Conservation (phyloP, 1,284 basidiomycete species). For the Agroathelia rolfsii region DNA sequence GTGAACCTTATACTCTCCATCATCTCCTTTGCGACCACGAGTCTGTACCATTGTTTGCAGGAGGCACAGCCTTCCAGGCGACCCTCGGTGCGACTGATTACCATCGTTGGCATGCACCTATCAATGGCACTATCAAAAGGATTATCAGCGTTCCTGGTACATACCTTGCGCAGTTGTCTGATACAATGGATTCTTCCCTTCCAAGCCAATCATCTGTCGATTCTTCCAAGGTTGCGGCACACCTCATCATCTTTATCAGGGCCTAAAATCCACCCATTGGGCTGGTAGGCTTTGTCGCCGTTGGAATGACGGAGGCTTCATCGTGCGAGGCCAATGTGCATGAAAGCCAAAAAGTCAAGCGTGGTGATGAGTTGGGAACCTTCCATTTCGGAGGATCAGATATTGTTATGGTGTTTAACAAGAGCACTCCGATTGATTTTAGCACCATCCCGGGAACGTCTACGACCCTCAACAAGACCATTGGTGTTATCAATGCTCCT, state of each 20-base stretch:
- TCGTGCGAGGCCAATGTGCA: constrained; percentile 31
- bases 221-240: constrained; percentile 29
- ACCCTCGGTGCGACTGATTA: constrained; percentile 39
- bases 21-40: constrained; percentile 27
- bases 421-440: too few relatives aligned
- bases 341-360: constrained; percentile 22
- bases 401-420: constrained; percentile 25
- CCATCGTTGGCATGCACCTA: constrained; percentile 47
- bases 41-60: constrained; percentile 26
- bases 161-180: constrained; percentile 33
- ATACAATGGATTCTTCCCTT: constrained; percentile 9
- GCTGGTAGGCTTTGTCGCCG: constrained; percentile 36
- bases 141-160: constrained; percentile 35
- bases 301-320: constrained; percentile 52
- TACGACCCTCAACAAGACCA: too few relatives aligned
- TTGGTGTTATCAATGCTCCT: too few relatives aligned
- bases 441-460: too few relatives aligned
- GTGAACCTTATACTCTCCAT: constrained; percentile 28
- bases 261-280: constrained; percentile 39
- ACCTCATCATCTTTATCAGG: constrained; percentile 43
- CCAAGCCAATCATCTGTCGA: too few relatives aligned
- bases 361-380: too few relatives aligned
- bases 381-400: constrained; percentile 44
- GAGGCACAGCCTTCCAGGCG: constrained; percentile 45
- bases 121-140: constrained; percentile 36